Percentiles rank a stretch among this genome's conserved stretches.
phyloP scores from a whole-genome alignment of 1,284 basidiomycete species.

The Irpex sp. region DNA sequence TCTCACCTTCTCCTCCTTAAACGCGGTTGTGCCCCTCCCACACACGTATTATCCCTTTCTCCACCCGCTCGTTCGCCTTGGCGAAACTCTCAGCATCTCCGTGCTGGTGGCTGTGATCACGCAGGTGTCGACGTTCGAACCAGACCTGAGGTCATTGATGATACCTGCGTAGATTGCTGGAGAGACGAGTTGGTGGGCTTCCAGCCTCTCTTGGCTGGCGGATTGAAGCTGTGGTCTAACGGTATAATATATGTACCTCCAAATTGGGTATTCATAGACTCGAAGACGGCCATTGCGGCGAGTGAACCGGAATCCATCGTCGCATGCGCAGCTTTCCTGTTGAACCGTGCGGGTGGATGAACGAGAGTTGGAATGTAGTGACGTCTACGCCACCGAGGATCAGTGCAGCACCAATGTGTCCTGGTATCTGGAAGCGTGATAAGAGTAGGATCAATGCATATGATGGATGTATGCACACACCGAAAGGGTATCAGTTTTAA shows the following conservation, averaged over 20 bases:
- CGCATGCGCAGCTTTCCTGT: slow-evolving; percentile 99
- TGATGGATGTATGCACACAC: slow-evolving; percentile 46
- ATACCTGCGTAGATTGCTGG: too few species aligned
- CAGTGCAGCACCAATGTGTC: slow-evolving; percentile 94
- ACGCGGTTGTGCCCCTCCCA: slow-evolving; percentile 89
- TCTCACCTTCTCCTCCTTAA: slow-evolving; percentile 84
- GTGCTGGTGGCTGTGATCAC: too few species aligned
- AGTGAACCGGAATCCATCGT: slow-evolving; percentile 97
- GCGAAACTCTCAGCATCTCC: too few species aligned
- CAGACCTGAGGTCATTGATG: too few species aligned
- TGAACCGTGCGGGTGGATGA: slow-evolving; percentile 96
- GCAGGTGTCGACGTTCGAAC: too few species aligned
- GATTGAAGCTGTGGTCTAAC: too few species aligned
- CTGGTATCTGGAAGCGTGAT: slow-evolving; percentile 74
- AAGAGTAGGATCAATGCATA: slow-evolving; percentile 18
- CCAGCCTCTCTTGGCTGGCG: too few species aligned
- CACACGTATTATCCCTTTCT: slow-evolving; percentile 90
- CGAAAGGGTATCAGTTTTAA: slow-evolving; percentile 89
- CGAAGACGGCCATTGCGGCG: slow-evolving; percentile 95
- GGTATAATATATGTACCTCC: too few species aligned
- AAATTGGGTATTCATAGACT: too few species aligned
- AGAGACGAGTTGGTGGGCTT: too few species aligned
- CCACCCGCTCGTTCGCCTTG: slow-evolving; percentile 89
- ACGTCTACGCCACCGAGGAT: slow-evolving; percentile 97
- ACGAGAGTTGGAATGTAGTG: slow-evolving; percentile 93